Conservation (phyloP, 176 grass and related monocot genomes). For the Coix lacrymajobi region DNA sequence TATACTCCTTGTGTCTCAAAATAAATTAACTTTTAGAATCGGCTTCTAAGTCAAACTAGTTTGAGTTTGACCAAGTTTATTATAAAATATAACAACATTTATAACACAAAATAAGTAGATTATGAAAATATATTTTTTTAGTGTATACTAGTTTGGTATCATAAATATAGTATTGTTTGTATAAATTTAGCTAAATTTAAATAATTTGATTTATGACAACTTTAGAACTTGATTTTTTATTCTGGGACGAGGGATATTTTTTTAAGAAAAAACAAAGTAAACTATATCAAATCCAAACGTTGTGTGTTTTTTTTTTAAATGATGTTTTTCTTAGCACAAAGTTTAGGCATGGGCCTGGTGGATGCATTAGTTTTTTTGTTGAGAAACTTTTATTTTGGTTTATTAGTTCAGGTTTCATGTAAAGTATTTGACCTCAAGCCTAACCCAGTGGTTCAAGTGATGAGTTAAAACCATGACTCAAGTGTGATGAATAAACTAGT, state of each 20-base stretch:
- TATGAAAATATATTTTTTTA: neutral
- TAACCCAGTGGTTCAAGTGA: no score
- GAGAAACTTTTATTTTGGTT: neutral
- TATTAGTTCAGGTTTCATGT: neutral
- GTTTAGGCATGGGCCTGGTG: no score
- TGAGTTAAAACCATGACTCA: no score
- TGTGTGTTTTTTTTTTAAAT: no score
- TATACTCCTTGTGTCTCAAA: neutral
- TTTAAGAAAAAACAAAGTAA: no score
- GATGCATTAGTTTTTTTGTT: no score
- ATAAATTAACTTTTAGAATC: neutral
- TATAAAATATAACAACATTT: neutral
- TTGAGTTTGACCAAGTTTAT: neutral
- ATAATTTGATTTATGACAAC: no score
- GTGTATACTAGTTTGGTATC: neutral
- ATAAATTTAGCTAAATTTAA: neutral
- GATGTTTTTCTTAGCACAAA: no score
- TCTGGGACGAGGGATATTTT: neutral
- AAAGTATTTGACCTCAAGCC: no score
- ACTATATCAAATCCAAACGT: no score
- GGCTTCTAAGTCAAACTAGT: neutral
- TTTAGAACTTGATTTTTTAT: neutral
- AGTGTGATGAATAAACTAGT: no score
- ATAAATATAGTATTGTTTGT: neutral
- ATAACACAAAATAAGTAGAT: neutral